phyloP scores from a whole-genome alignment of 2,329 filamentous ascomycete species.

The Trichoderma brevicompactum region DNA sequence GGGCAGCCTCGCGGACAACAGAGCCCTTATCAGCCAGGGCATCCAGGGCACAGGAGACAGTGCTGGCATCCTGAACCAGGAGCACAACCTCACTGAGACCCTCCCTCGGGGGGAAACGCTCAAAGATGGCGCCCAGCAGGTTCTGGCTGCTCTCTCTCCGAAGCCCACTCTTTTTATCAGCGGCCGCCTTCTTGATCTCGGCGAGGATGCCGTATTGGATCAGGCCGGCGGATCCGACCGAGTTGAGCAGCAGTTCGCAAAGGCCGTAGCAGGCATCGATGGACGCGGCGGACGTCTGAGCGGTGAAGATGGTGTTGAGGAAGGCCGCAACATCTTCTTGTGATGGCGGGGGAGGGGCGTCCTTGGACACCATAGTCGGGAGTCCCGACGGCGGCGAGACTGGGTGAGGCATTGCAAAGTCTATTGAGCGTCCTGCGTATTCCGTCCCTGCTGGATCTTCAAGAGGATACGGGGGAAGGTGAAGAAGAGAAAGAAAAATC shows the following conservation, averaged over 20 bases:
- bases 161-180: conserved; percentile 90
- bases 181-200: conserved; percentile 72
- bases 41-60: conserved; percentile 77
- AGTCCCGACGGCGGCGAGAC: conserved; percentile 49
- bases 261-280: conserved; percentile 66
- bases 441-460: background rate
- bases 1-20: conserved; percentile 86
- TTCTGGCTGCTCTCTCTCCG: conserved; percentile 92
- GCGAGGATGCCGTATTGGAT: conserved; percentile 57
- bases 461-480: conserved; percentile 26
- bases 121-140: conserved; percentile 89
- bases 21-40: conserved; percentile 86
- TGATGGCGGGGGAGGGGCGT: conserved; percentile 61
- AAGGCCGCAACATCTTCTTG: conserved; percentile 68
- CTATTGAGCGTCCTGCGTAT: conserved; percentile 7
- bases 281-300: conserved; percentile 69
- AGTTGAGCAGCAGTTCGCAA: conserved; percentile 62
- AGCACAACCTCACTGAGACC: conserved; percentile 80
- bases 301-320: conserved; percentile 69
- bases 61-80: conserved; percentile 75
- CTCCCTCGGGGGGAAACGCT: conserved; percentile 80
- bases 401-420: conserved; percentile 52
- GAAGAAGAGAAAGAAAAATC: conserved; percentile 25
- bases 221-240: conserved; percentile 59
- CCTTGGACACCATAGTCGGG: conserved; percentile 51